Evolutionary conservation across 129 eudicot species (phyloP), one percentile per base, ranked within the genome.

Genomic region (Silybum marianum): DNA sequence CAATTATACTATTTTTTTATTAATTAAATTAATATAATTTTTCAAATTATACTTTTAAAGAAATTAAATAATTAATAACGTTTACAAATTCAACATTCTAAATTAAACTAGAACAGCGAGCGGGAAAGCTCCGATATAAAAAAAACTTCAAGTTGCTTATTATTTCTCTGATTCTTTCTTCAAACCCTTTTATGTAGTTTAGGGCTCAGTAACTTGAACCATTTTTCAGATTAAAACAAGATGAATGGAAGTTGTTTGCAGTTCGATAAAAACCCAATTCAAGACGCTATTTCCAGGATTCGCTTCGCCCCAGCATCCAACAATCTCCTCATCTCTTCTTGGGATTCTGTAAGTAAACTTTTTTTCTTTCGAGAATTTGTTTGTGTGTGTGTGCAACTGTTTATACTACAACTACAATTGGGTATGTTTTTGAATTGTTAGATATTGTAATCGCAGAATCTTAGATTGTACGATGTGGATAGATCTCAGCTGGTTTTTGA

Each of bases 251-350:
- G 48, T 54, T 66, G 88, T 74, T 81, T 95, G 73, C 67, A 80
- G 30, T 88, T 92, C 39, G 75, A 77, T 7, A 39, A 72, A 16
- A 82, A 86, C 51, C 92, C 93, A 13, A 89, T 92, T 77, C 78
- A 68, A 73, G 97, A 95, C 74, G 98, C 92, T 13, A 77, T 95
- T 51, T 81, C 98, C 7, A 84, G 97, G 80, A 82, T 95, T 69
- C 88, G 91, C 6, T 95, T 95, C 51, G 95, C 99, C 25, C 95
- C 95, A 7, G 28, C 26, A 28, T 88, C 93, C 69, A 91, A 90
- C 87, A 91, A 95, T 79, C 97, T 95, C 63, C 94, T 95, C 38
- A 87, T 95, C 80, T 92, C 99, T 39, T 92, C 98, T 9, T 95
- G 99, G 99, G 99, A 95, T 67, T 82, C 98, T 42, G 99, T 92